A percentile compares a stretch with the other conserved stretches of the same genome.
These are phyloP conservation scores for Xanthoceras sorbifolium DNA, from an alignment of 345 rosid species.

Conservation along the genomic window DNA sequence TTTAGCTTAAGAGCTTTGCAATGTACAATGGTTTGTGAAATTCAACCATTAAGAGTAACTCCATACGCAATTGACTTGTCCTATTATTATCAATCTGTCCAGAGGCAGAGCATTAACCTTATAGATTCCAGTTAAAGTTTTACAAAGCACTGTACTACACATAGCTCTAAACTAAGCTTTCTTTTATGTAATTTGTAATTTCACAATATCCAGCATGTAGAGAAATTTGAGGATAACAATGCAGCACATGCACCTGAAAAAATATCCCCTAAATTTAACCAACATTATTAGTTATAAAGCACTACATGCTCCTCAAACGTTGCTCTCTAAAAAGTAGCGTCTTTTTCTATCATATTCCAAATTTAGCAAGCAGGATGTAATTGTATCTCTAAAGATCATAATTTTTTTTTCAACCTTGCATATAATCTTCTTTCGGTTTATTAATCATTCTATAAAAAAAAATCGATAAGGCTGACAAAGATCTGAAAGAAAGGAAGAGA, in stretches of 20 bases:
- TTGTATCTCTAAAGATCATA: not conserved
- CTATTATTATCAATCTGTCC: not conserved
- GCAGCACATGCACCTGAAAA: too few species aligned
- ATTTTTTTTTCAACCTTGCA: not conserved
- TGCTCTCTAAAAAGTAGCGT: not conserved
- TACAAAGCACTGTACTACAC: not conserved
- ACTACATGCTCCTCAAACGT: not conserved
- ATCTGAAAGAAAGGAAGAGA: conserved; percentile 22
- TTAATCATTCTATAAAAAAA: not conserved
- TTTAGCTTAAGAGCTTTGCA: too few species aligned
- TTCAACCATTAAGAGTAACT: not conserved
- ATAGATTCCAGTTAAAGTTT: not conserved
- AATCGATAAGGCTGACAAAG: not conserved
- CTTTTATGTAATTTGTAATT: not conserved
- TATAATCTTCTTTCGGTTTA: not conserved
- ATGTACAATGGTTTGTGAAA: too few species aligned
- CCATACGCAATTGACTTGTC: not conserved
- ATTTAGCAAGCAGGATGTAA: not conserved
- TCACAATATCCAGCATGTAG: not conserved
- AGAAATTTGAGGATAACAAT: not conserved
- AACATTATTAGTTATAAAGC: not conserved
- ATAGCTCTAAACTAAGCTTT: not conserved
- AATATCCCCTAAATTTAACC: not conserved
- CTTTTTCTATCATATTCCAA: not conserved
- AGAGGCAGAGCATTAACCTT: not conserved